Conservation (phyloP, 1,139 yeast species). For the Pneumocystis wakefieldiae region DNA sequence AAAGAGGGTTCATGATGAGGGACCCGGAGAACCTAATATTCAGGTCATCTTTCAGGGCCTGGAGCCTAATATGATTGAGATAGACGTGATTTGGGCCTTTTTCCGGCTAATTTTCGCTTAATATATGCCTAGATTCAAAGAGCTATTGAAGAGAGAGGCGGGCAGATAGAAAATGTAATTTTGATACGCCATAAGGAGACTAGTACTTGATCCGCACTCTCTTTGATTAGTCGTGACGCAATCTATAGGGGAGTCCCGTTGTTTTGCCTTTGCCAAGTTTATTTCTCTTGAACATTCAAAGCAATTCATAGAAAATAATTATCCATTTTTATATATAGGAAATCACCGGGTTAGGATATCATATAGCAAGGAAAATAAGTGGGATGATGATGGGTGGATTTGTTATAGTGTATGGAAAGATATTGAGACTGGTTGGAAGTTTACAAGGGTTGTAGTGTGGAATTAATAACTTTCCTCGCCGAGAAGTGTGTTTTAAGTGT, state of each 20-base stretch:
- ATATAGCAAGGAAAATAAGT: background rate
- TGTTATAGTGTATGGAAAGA: background rate
- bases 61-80: background rate
- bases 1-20: background rate
- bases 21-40: background rate
- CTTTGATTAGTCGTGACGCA: too few relatives aligned
- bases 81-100: background rate
- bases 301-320: background rate
- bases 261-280: background rate
- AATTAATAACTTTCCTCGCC: constrained; percentile 10
- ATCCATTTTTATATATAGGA: background rate
- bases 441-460: background rate
- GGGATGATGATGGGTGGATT: background rate
- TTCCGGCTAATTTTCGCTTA: background rate
- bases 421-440: background rate
- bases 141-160: background rate
- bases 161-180: background rate
- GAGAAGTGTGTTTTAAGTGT: constrained; percentile 12
- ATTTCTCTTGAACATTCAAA: background rate
- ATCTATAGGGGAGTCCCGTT: background rate
- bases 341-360: background rate
- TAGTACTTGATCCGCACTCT: too few relatives aligned
- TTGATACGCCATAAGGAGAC: background rate
- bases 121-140: background rate
- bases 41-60: background rate